phyloP scores from a whole-genome alignment of 129 eudicot genomes.

The Solidago caesia region DNA sequence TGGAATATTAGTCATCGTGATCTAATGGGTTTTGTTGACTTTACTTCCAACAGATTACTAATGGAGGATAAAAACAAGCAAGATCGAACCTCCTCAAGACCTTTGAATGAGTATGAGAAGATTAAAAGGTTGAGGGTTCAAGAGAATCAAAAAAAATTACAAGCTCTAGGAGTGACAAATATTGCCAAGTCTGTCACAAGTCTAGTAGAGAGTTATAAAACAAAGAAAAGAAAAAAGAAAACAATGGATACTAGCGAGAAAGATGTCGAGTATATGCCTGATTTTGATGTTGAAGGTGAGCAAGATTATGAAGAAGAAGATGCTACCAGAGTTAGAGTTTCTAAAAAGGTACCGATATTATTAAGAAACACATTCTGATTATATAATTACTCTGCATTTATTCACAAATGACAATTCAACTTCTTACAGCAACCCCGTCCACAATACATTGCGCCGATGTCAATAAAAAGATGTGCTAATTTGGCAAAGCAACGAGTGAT shows the following conservation, averaged over 20 bases:
- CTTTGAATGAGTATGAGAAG: background rate
- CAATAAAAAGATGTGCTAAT: constrained; percentile 1
- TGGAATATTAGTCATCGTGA: no score
- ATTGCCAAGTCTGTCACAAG: background rate
- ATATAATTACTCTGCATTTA: background rate
- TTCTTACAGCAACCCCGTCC: background rate
- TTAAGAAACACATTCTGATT: background rate
- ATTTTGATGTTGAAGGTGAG: background rate
- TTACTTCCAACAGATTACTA: background rate
- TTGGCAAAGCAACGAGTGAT: background rate
- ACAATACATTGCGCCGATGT: background rate
- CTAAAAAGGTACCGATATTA: constrained; percentile 8
- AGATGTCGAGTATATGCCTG: background rate
- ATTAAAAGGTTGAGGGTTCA: background rate
- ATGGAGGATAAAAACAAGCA: background rate
- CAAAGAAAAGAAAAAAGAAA: background rate
- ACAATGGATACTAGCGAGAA: background rate
- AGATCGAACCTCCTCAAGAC: background rate
- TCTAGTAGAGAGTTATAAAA: background rate
- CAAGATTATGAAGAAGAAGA: background rate
- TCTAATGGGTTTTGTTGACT: background rate
- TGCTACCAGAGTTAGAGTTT: background rate
- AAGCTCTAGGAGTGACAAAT: background rate
- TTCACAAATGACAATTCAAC: background rate
- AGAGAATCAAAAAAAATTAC: background rate